A percentile compares a stretch with the other conserved stretches of the same genome.
Conservation (phyloP, 2,329 filamentous ascomycete species). For the Parafenestella ontariensis region DNA sequence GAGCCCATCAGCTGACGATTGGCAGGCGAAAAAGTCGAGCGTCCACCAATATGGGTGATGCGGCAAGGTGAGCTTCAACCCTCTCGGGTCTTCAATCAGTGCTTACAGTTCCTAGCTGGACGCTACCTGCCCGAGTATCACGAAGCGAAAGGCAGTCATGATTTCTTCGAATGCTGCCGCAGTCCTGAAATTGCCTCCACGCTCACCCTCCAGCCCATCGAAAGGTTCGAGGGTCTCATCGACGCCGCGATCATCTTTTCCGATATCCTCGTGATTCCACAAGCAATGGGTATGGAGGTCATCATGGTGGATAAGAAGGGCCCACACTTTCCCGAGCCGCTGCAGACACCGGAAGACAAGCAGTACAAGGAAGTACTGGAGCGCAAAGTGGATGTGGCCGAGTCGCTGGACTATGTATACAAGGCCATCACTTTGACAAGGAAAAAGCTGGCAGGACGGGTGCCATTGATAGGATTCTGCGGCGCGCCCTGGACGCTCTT, state of each 20-base stretch:
- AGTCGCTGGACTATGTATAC: constrained; percentile 92
- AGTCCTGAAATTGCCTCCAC: constrained; percentile 91
- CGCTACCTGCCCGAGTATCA: constrained; percentile 98
- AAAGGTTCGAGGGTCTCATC: constrained; percentile 87
- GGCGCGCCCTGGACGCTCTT: constrained; percentile 96
- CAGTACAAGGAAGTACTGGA: constrained; percentile 82
- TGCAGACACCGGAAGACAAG: constrained; percentile 78
- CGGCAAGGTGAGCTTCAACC: constrained; percentile 74
- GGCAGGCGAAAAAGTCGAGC: constrained; percentile 85
- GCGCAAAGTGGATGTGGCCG: constrained; percentile 80
- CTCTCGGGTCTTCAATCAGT: not conserved
- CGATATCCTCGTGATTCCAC: constrained; percentile 95
- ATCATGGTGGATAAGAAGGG: constrained; percentile 99
- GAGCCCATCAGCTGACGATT: constrained; percentile 21
- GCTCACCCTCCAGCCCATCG: constrained; percentile 91
- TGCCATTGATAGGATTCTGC: constrained; percentile 95
- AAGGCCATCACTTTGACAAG: constrained; percentile 91
- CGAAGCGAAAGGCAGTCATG: constrained; percentile 84
- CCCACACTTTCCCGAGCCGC: constrained; percentile 87
- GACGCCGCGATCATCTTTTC: constrained; percentile 99
- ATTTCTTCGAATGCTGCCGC: constrained; percentile 98
- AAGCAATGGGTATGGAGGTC: constrained; percentile 98
- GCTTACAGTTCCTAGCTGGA: constrained; percentile 68
- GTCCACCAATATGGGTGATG: constrained; percentile 99
- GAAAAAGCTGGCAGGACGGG: constrained; percentile 83